phyloP scores from a whole-genome alignment of 352 stramenopile genomes.

The Globisporangium splendens region DNA sequence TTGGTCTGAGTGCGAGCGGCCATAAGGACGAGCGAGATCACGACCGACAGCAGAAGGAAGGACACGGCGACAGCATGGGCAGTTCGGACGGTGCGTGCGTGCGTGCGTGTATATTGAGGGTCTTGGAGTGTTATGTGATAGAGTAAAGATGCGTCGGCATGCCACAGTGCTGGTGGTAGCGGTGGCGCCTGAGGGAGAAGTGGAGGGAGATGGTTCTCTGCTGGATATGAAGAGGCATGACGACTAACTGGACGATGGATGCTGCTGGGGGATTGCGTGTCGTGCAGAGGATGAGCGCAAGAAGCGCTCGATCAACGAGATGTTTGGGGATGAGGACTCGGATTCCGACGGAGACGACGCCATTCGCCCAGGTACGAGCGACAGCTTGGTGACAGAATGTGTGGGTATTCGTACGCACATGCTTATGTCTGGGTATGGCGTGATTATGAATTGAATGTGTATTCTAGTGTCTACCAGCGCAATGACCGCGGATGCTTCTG shows the following conservation, averaged over 20 bases:
- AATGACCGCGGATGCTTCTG: conserved; percentile 68
- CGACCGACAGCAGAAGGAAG: not conserved
- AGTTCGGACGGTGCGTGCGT: not conserved
- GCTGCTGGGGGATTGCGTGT: not conserved
- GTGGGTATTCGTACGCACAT: too few species aligned
- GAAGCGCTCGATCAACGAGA: conserved; percentile 86
- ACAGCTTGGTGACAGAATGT: too few species aligned
- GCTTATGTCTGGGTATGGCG: not conserved
- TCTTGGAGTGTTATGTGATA: too few species aligned
- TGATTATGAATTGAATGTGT: not conserved
- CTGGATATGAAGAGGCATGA: not conserved
- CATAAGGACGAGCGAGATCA: not conserved
- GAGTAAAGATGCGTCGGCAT: not conserved
- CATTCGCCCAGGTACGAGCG: conserved; percentile 39
- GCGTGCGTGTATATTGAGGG: not conserved
- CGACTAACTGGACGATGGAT: not conserved
- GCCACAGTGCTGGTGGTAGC: too few species aligned
- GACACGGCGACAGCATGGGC: not conserved
- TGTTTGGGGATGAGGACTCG: conserved; percentile 84
- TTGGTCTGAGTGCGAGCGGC: not conserved
- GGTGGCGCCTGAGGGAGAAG: not conserved
- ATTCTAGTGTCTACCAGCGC: conserved; percentile 25
- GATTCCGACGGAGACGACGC: conserved; percentile 61
- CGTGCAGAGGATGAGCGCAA: conserved; percentile 71
- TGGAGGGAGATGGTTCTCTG: not conserved